Evolutionary conservation across 305 asterid species (phyloP).

Genomic region (Fraxinus sp.): DNA sequence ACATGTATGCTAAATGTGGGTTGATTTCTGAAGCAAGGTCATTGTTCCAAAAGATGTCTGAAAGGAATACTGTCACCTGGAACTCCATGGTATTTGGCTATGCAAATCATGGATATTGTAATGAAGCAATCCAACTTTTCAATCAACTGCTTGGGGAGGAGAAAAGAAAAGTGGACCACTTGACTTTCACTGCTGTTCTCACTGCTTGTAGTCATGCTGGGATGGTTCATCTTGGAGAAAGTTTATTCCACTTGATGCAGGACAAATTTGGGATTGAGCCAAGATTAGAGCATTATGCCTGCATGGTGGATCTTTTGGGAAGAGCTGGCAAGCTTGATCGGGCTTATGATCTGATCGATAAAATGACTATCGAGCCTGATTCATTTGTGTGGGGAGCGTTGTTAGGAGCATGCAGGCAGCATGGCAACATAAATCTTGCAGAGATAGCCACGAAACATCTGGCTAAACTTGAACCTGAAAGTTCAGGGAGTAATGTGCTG

Average conservation of each 20-base stretch:
- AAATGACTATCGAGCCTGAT: constrained; percentile 60
- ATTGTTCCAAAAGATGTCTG: constrained; percentile 43
- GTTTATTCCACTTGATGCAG: constrained; percentile 55
- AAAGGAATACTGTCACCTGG: constrained; percentile 56
- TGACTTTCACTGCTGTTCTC: constrained; percentile 72
- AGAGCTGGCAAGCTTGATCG: constrained; percentile 54
- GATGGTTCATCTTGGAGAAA: constrained; percentile 53
- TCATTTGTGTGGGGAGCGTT: constrained; percentile 73
- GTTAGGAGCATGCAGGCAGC: constrained; percentile 68
- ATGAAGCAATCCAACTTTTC: constrained; percentile 57
- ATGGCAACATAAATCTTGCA: constrained; percentile 48
- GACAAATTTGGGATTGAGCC: constrained; percentile 48
- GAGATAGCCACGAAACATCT: constrained; percentile 53
- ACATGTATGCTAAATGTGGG: constrained; percentile 83
- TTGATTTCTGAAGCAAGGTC: constrained; percentile 42
- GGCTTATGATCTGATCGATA: constrained; percentile 51
- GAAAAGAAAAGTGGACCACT: constrained; percentile 46
- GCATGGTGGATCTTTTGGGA: constrained; percentile 71
- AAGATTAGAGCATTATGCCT: constrained; percentile 76
- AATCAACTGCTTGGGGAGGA: constrained; percentile 45
- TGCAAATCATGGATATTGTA: constrained; percentile 65
- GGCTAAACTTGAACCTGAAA: constrained; percentile 60
- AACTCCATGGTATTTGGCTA: constrained; percentile 77
- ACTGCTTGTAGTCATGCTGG: constrained; percentile 66
- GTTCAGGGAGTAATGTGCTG: constrained; percentile 52